Base-by-base conservation (phyloP, 208 protist species). In the Acanthamoeba divionensis region DNA sequence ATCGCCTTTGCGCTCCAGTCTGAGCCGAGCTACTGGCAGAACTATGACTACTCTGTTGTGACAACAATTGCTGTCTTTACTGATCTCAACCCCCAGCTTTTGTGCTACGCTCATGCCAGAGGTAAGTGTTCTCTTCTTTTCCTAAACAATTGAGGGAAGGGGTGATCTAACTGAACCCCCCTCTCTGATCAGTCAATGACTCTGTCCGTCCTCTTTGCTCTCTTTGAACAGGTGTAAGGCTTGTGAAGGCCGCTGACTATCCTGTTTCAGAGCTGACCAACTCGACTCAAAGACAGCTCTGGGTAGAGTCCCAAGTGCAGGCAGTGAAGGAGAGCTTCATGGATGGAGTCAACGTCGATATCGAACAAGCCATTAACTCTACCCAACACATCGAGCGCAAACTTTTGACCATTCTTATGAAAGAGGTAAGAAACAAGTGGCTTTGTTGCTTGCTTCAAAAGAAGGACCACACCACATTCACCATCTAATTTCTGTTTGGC, bases 21-120 rank as follows among this genome's bases (percentile, higher is more conserved):
- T 18, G 44, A 33, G 10, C 47, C 54, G 55, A 24, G n/a, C 36
- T 33, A 67, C 54, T 69, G 57, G 57, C 71, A n/a, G 12, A 89
- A 62, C 41, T 89, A 89, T 54, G 80, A 89, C 80, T 89, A 62
- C 60, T 31, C 26, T 33, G 9, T 55, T 6, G 21, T 89, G 24
- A 89, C 80, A 6, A 89, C 80, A n/a, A 52, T 89, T 12, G 57
- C 57, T 3, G 38, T 89, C 57, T 89, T 89, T 21, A 73, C 80
- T 18, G 80, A 71, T 1, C 24, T 66, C n/a, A n/a, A 89, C 26
- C 57, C 57, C 36, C 60, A 89, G 57, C 57, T 89, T 6, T 33
- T 89, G 15, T 89, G 80, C 57, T 62, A 89, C 26, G 80, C 80
- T 12, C 80, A 89, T 48, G 2, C 80, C 31, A 85, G 65, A 36